phyloP scores from a whole-genome alignment of 2,329 filamentous ascomycete genomes.

The Cladorrhinum sp. region DNA sequence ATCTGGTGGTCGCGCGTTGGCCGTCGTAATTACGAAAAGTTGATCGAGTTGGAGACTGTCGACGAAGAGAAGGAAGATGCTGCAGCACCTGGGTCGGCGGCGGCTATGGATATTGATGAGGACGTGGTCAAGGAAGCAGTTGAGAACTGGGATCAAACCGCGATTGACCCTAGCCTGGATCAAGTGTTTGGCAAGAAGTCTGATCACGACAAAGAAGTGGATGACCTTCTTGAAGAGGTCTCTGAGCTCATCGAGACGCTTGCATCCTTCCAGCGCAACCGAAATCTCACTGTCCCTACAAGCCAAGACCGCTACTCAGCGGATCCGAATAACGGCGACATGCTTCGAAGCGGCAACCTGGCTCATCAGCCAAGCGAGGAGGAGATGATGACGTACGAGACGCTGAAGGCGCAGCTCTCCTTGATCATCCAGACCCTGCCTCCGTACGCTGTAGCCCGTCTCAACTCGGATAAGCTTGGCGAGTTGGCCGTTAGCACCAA shows the following conservation, averaged over 20 bases:
- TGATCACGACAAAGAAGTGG: slow-evolving; percentile 57
- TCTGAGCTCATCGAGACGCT: slow-evolving; percentile 74
- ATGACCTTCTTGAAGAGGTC: slow-evolving; percentile 70
- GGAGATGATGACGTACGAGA: slow-evolving; percentile 62
- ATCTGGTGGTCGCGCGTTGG: slow-evolving; percentile 76
- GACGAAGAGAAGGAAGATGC: slow-evolving; percentile 38
- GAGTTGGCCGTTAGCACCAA: slow-evolving; percentile 79
- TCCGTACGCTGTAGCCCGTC: slow-evolving; percentile 79
- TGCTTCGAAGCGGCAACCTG: slow-evolving; percentile 63
- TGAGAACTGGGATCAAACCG: slow-evolving; percentile 55
- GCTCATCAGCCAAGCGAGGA: slow-evolving; percentile 62
- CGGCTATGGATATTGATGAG: slow-evolving; percentile 46
- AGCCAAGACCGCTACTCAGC: slow-evolving; percentile 59
- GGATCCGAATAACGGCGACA: slow-evolving; percentile 64
- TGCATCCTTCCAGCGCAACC: slow-evolving; percentile 74
- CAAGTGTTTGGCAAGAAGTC: slow-evolving; percentile 50
- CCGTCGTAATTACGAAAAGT: slow-evolving; percentile 60
- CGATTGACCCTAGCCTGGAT: slow-evolving; percentile 57
- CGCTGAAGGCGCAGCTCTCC: slow-evolving; percentile 70
- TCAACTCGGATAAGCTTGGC: slow-evolving; percentile 81
- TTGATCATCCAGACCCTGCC: slow-evolving; percentile 73
- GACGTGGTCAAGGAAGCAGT: slow-evolving; percentile 52
- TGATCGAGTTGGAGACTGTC: slow-evolving; percentile 52
- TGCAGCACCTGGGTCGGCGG: slow-evolving; percentile 34
- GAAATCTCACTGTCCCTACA: slow-evolving; percentile 65